phyloP scores from a whole-genome alignment of 2,329 filamentous ascomycete genomes.

The Ophiostoma piceae region DNA sequence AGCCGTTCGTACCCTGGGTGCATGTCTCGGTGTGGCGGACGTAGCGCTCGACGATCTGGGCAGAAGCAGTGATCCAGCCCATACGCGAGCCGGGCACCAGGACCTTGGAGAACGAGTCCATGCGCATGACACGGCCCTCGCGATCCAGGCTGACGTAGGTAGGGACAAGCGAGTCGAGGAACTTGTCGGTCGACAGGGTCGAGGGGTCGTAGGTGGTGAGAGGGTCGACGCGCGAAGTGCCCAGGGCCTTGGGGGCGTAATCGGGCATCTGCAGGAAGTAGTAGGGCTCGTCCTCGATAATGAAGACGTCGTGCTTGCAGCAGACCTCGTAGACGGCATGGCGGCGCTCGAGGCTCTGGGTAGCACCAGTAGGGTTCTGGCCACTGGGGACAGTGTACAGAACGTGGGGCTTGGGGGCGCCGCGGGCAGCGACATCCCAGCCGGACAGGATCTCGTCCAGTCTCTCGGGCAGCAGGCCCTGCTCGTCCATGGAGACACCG shows the following conservation, averaged over 20 bases:
- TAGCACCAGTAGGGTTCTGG: slow-evolving; percentile 87
- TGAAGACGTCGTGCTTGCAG: slow-evolving; percentile 77
- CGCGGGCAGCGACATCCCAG: slow-evolving; percentile 45
- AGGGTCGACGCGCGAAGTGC: slow-evolving; percentile 7
- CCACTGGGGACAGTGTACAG: slow-evolving; percentile 65
- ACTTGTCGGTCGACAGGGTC: slow-evolving; percentile 48
- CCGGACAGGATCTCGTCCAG: slow-evolving; percentile 48
- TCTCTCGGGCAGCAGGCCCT: slow-evolving; percentile 48
- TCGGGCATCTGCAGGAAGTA: slow-evolving; percentile 88
- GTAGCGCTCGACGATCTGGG: slow-evolving; percentile 78
- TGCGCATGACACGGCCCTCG: slow-evolving; percentile 80
- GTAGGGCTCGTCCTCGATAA: slow-evolving; percentile 91
- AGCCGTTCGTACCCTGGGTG: slow-evolving; percentile 78
- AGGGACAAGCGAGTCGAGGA: slow-evolving; percentile 67
- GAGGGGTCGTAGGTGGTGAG: slow-evolving; percentile 14
- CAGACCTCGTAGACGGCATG: slow-evolving; percentile 70
- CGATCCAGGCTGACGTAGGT: slow-evolving; percentile 73
- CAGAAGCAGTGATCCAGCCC: slow-evolving; percentile 85
- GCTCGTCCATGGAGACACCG: slow-evolving; percentile 48
- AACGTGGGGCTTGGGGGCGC: slow-evolving; percentile 48
- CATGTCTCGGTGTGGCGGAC: slow-evolving; percentile 75
- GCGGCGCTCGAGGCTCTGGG: slow-evolving; percentile 63
- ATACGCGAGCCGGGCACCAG: slow-evolving; percentile 73
- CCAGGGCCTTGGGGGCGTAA: slow-evolving; percentile 46
- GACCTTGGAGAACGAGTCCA: slow-evolving; percentile 93